Evolutionary conservation across 768 basidiomycete species (phyloP), one percentile per base, ranked within the genome.

Genomic region (Trametes gibbosa): DNA sequence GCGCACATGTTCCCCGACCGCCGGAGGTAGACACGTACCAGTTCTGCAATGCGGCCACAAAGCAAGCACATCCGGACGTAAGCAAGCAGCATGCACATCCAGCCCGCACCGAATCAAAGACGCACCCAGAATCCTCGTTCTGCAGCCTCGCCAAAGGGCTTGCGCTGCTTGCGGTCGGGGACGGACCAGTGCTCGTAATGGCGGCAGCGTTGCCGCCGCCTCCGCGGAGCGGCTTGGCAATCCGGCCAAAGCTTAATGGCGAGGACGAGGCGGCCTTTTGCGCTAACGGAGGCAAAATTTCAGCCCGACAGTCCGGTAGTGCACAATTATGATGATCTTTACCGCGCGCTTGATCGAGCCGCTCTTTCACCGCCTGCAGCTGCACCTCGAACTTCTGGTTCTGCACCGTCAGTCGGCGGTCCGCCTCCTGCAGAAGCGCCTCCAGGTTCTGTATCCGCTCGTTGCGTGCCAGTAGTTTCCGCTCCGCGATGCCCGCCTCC

Each of bases 401-500:
- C 79, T 95, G 92, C 59, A 89, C 74, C n/a, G 89, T 87, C 61
- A 98, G 77, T 66, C 95, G 84, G 45, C 93, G 88, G 76, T 98
- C 95, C 43, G 96, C 93, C 66, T 95, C 94, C 68, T 94, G 94
- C 27, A 98, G 80, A 37, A 97, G 76, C 3, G 89, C 85, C 74
- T 99, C 97, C 62, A 99, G 81, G 74, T 94, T 96, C 77, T 95
- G 90, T 76, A 99, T 98, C 66, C 97, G 89, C 73, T 98, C 97
- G 69, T 98, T 98, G 56, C 97, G 87, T 37, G 95, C 94, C 66
- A 97, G 82, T 25, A 99, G 77, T 76, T 98, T 98, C 67, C 95
- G 89, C 74, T 99, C 97, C 54, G 96, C 93, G 65, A 96, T 91
- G 21, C 92, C 94, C 32, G 94, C 90, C 74, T 98, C 97, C 76